Evolutionary conservation across 176 grass and related monocot species (phyloP).

Genomic region (Triticum dicoccoides): DNA sequence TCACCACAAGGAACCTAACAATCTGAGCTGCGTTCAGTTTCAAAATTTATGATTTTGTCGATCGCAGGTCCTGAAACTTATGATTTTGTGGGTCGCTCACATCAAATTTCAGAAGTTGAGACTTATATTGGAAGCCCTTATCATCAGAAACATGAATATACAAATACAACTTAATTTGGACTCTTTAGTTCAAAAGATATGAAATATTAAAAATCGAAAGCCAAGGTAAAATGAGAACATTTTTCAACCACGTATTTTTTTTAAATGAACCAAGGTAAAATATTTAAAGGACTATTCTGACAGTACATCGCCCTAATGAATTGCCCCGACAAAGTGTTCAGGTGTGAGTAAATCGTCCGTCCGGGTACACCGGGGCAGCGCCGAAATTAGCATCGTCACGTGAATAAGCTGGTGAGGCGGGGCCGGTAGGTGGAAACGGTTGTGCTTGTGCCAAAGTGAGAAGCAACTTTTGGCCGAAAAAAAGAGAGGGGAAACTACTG

Average conservation of each 20-base stretch:
- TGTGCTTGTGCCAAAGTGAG: background rate
- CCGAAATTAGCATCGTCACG: background rate
- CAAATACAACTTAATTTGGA: no score
- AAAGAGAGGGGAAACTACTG: background rate
- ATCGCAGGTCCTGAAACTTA: no score
- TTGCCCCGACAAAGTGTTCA: background rate
- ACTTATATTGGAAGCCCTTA: no score
- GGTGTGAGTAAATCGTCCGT: background rate
- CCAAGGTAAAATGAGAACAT: no score
- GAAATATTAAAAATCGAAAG: no score
- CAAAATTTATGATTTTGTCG: no score
- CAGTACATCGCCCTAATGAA: background rate
- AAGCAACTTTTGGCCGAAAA: background rate
- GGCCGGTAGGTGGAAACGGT: background rate
- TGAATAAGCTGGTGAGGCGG: background rate
- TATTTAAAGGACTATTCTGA: background rate
- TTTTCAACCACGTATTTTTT: background rate
- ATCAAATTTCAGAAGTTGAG: no score
- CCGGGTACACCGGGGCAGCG: background rate
- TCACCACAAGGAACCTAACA: no score
- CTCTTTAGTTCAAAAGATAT: no score
- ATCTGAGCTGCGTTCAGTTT: no score
- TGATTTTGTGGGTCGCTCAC: no score
- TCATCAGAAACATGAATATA: no score
- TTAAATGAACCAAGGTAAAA: background rate